These are phyloP conservation scores for Tuber indicum DNA, from an alignment of 495 filamentous ascomycete species.

Conservation along the genomic window DNA sequence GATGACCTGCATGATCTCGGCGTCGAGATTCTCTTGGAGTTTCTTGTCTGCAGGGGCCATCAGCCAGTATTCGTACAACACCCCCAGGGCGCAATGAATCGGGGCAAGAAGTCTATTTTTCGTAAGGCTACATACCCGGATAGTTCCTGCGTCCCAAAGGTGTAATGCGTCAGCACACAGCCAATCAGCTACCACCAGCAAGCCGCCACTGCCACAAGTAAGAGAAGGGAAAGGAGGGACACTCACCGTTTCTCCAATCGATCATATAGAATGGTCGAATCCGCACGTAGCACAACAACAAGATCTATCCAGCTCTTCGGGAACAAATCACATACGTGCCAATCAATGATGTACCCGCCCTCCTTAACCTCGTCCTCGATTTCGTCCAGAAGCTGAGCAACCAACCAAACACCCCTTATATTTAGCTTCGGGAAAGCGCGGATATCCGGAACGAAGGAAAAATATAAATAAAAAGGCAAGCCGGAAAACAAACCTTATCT, in stretches of 20 bases:
- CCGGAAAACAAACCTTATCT: constrained; percentile 61
- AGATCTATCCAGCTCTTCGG: constrained; percentile 91
- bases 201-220: neutral
- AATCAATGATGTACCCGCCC: constrained; percentile 91
- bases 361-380: constrained; percentile 73
- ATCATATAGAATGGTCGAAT: constrained; percentile 75
- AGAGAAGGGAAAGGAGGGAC: neutral
- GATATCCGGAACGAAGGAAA: constrained; percentile 4
- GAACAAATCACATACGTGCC: constrained; percentile 97
- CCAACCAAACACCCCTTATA: constrained; percentile 6
- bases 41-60: constrained; percentile 66
- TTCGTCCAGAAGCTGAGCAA: constrained; percentile 67
- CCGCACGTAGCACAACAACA: constrained; percentile 80
- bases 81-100: neutral
- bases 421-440: constrained; percentile 8
- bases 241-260: constrained; percentile 63
- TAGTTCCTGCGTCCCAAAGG: constrained; percentile 24
- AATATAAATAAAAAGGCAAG: constrained; percentile 23
- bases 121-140: constrained; percentile 19
- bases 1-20: constrained; percentile 94
- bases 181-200: neutral
- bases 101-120: neutral
- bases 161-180: neutral
- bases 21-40: constrained; percentile 90
- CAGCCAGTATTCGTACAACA: constrained; percentile 9